A percentile compares a stretch with the other conserved stretches of the same genome.
phyloP scores from a whole-genome alignment of 1,284 basidiomycete genomes.

The Sanghuangporus weigelae region DNA sequence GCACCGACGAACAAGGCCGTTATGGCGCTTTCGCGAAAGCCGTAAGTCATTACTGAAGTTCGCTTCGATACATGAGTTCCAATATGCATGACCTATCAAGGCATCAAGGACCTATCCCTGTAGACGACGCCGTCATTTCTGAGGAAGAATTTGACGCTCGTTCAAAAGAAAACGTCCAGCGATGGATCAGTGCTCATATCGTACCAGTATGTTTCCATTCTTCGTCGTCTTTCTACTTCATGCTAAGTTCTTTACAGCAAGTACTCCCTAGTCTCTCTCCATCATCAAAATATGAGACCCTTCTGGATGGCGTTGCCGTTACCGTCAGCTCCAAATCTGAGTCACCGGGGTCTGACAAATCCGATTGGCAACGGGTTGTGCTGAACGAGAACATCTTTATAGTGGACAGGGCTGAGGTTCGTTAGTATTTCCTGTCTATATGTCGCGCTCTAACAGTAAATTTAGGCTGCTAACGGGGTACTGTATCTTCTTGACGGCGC shows the following conservation, averaged over 20 bases:
- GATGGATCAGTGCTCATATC: slow-evolving; percentile 70
- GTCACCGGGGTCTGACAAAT: slow-evolving; percentile 31
- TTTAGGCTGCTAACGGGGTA: slow-evolving; percentile 62
- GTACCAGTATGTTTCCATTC: slow-evolving; percentile 50
- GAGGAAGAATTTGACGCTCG: slow-evolving; percentile 56
- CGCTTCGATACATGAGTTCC: not conserved
- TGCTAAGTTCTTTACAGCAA: slow-evolving; percentile 27
- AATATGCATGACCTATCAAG: slow-evolving; percentile 30
- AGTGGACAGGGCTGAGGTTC: slow-evolving; percentile 51
- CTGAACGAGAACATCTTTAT: slow-evolving; percentile 52
- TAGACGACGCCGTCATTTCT: slow-evolving; percentile 45
- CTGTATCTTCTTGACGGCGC: slow-evolving; percentile 69
- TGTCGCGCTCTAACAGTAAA: not conserved
- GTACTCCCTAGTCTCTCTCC: slow-evolving; percentile 37
- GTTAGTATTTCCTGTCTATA: slow-evolving; percentile 18
- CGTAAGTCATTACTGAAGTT: slow-evolving; percentile 41
- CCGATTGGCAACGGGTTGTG: slow-evolving; percentile 52
- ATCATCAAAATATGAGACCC: slow-evolving; percentile 38
- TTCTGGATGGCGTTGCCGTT: slow-evolving; percentile 50
- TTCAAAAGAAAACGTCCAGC: slow-evolving; percentile 58
- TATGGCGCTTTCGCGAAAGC: slow-evolving; percentile 69
- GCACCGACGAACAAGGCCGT: slow-evolving; percentile 78
- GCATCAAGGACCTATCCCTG: slow-evolving; percentile 46
- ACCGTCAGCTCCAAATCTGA: slow-evolving; percentile 35
- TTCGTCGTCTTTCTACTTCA: not conserved